Percentiles rank a stretch among this genome's conserved stretches.
Evolutionary conservation across 2,329 filamentous ascomycete species (phyloP).

Genomic region (Penicillium sp.): DNA sequence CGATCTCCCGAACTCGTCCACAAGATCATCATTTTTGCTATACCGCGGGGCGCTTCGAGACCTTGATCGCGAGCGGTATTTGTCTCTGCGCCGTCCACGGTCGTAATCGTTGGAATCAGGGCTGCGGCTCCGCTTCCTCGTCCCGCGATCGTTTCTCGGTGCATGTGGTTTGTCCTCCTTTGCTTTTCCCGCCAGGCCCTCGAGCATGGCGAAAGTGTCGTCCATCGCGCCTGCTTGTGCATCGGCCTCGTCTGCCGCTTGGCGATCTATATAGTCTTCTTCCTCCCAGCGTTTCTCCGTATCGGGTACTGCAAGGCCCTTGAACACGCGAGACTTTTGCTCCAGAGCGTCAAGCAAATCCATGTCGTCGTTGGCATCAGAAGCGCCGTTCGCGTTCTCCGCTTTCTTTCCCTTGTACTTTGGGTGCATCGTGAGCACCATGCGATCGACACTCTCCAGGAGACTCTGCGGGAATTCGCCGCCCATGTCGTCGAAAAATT

Average conservation of each 20-base stretch:
- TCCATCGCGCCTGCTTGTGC: constrained; percentile 63
- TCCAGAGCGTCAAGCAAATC: constrained; percentile 44
- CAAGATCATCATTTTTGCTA: constrained; percentile 42
- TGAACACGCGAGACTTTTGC: constrained; percentile 80
- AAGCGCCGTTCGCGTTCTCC: constrained; percentile 26
- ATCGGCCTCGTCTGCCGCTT: constrained; percentile 29
- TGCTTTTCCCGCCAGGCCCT: constrained; percentile 66
- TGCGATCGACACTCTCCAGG: constrained; percentile 80
- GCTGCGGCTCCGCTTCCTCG: constrained; percentile 49
- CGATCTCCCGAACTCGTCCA: constrained; percentile 52
- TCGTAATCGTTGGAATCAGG: constrained; percentile 44
- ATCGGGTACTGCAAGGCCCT: constrained; percentile 78
- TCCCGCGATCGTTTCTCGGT: constrained; percentile 30
- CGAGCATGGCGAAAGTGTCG: constrained; percentile 85
- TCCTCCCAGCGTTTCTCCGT: constrained; percentile 52
- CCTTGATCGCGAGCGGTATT: constrained; percentile 44
- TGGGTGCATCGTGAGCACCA: constrained; percentile 83
- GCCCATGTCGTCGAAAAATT: constrained; percentile 63
- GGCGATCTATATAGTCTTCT: constrained; percentile 35
- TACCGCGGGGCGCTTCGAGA: constrained; percentile 39
- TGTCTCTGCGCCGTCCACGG: constrained; percentile 38
- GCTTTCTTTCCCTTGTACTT: constrained; percentile 59
- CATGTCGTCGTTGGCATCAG: constrained; percentile 37
- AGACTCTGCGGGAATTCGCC: constrained; percentile 78
- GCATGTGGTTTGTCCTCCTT: constrained; percentile 31